phyloP scores from a whole-genome alignment of 306 rosid species.

The Begonia loranthoides region DNA sequence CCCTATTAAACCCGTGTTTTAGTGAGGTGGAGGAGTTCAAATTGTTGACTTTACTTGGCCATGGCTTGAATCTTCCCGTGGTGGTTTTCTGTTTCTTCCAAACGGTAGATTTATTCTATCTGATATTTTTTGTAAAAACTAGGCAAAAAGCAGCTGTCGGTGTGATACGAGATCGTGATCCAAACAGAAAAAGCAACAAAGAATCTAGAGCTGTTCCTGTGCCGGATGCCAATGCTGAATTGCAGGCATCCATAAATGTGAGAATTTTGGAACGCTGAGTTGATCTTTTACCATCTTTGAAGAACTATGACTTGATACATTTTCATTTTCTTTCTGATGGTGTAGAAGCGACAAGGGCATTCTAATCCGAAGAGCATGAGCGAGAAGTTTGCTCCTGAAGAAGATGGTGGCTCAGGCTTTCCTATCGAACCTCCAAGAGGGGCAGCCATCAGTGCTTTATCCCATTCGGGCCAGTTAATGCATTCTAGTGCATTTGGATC shows the following conservation, averaged over 20 bases:
- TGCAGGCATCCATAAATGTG: slow-evolving; percentile 44
- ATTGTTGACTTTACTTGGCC: background rate
- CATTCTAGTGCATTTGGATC: slow-evolving; percentile 36
- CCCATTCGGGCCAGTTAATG: slow-evolving; percentile 41
- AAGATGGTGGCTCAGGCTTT: slow-evolving; percentile 38
- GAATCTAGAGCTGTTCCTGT: slow-evolving; percentile 40
- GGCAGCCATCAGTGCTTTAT: slow-evolving; percentile 13
- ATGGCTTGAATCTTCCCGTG: slow-evolving; percentile 4
- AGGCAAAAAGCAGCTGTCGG: slow-evolving; percentile 28
- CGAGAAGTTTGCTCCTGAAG: slow-evolving; percentile 39
- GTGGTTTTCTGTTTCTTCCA: background rate
- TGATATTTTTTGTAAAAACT: slow-evolving; percentile 16
- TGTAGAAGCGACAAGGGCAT: slow-evolving; percentile 35
- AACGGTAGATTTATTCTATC: slow-evolving; percentile 4
- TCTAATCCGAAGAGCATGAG: slow-evolving; percentile 23
- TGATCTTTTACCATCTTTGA: too few species aligned
- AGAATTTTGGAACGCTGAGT: background rate
- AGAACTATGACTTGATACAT: background rate
- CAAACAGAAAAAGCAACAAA: slow-evolving; percentile 17
- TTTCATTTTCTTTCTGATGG: slow-evolving; percentile 1
- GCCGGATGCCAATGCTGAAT: slow-evolving; percentile 34
- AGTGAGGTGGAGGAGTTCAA: background rate
- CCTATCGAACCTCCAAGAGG: slow-evolving; percentile 33
- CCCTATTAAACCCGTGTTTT: too few species aligned
- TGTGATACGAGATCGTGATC: slow-evolving; percentile 29